Percentiles rank a stretch among this genome's conserved stretches.
Conservation (phyloP, 208 protist species). For the Trypanosoma rangeli region DNA sequence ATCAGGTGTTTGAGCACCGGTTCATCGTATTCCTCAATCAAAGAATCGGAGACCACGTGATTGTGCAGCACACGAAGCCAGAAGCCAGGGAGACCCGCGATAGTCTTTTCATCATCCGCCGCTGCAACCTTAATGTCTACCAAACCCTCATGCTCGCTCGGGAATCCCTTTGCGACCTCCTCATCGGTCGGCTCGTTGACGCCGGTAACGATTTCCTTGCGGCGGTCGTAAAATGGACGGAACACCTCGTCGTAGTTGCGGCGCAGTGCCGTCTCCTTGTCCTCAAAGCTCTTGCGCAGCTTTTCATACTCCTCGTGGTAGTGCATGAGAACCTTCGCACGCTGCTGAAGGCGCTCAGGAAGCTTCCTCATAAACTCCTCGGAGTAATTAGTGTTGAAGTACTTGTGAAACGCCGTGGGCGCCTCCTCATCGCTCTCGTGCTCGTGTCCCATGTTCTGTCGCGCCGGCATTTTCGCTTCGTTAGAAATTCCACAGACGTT, state of each 20-base stretch:
- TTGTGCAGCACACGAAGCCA: conserved; percentile 76
- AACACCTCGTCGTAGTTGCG: conserved; percentile 73
- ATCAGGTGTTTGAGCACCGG: conserved; percentile 64
- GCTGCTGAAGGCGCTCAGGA: conserved; percentile 80
- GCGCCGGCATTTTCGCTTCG: conserved; percentile 8
- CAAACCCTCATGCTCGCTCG: conserved; percentile 51
- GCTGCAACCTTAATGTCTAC: conserved; percentile 30
- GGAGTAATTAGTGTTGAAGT: conserved; percentile 76
- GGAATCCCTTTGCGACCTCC: conserved; percentile 68
- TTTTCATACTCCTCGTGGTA: conserved; percentile 75
- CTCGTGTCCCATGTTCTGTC: conserved; percentile 13
- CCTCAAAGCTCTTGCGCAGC: conserved; percentile 52
- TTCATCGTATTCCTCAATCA: conserved; percentile 80
- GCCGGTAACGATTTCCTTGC: conserved; percentile 78
- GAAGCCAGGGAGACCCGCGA: conserved; percentile 56
- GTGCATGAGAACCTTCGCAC: conserved; percentile 63
- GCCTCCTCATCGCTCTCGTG: conserved; percentile 38
- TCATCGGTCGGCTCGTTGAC: conserved; percentile 48
- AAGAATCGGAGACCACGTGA: conserved; percentile 59
- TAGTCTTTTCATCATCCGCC: conserved; percentile 25
- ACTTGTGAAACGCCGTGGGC: conserved; percentile 47
- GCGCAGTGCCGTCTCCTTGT: conserved; percentile 70
- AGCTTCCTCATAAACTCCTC: conserved; percentile 79
- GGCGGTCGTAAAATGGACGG: conserved; percentile 56
- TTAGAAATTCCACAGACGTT: not conserved